Conservation (phyloP, 179 eudicot genomes). For the Beta lomatogona region DNA sequence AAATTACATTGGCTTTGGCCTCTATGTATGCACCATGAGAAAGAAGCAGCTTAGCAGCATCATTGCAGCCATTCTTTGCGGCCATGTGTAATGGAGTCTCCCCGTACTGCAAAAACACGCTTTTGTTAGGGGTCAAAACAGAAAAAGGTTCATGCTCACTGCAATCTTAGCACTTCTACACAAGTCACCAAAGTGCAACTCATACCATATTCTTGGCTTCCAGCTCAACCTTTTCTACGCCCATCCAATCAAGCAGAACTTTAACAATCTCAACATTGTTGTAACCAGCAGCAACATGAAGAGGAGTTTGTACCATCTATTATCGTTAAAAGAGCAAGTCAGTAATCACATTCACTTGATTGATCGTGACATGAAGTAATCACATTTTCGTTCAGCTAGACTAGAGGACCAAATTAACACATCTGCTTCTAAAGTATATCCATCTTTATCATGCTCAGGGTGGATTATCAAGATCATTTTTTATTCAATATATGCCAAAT, state of each 20-base stretch:
- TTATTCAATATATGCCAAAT: not conserved
- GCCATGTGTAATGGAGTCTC: constrained; percentile 99
- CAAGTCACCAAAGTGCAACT: not conserved
- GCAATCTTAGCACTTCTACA: not conserved
- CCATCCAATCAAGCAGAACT: constrained; percentile 61
- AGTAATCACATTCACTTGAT: not conserved
- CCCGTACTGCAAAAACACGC: constrained; percentile 71
- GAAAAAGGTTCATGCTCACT: not conserved
- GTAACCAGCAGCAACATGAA: constrained; percentile 92
- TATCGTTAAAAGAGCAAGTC: constrained; percentile 10
- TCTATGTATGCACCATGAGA: constrained; percentile 82
- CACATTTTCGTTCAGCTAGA: not conserved
- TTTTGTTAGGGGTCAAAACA: not conserved
- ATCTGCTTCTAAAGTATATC: not conserved
- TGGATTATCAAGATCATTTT: too few species aligned
- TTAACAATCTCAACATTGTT: constrained; percentile 73
- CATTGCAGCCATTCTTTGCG: constrained; percentile 92
- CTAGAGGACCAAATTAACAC: too few species aligned
- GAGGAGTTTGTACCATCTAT: constrained; percentile 94
- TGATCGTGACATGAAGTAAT: not conserved
- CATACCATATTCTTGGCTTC: constrained; percentile 97
- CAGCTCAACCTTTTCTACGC: constrained; percentile 68
- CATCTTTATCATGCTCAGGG: too few species aligned
- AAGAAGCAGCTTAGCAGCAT: constrained; percentile 86
- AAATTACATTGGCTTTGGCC: constrained; percentile 89